These are phyloP conservation scores for Metschnikowia kofuensis DNA, from an alignment of 805 yeast genomes.

Conservation along the genomic window DNA sequence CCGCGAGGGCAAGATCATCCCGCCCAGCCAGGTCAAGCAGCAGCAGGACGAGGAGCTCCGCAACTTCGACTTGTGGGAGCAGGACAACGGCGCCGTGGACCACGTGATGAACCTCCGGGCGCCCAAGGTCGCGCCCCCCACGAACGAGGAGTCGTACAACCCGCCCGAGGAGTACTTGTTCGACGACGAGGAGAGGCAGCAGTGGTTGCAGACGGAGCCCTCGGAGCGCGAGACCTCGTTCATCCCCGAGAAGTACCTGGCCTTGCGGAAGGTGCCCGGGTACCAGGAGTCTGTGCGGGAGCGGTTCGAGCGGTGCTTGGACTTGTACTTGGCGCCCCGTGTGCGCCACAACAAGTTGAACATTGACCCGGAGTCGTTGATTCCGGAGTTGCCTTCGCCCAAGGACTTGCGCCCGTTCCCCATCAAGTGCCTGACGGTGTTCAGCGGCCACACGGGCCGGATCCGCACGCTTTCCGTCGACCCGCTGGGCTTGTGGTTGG, in stretches of 20 bases:
- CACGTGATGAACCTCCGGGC: conserved; percentile 92
- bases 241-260: conserved; percentile 74
- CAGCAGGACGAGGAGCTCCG: conserved; percentile 49
- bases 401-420: conserved; percentile 97
- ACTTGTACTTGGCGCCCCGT: conserved; percentile 93
- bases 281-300: conserved; percentile 83
- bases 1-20: conserved; percentile 90
- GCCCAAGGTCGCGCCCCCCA: conserved; percentile 94
- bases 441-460: conserved; percentile 78
- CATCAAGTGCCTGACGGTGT: conserved; percentile 78
- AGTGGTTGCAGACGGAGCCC: conserved; percentile 70
- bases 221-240: conserved; percentile 75
- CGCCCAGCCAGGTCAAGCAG: conserved; percentile 58
- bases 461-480: conserved; percentile 82
- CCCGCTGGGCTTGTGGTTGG: conserved; percentile 90
- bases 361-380: conserved; percentile 92
- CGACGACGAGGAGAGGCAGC: conserved; percentile 69
- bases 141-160: conserved; percentile 93
- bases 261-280: conserved; percentile 92
- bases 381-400: conserved; percentile 96
- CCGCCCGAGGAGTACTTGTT: conserved; percentile 95
- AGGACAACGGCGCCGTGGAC: conserved; percentile 49
- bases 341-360: conserved; percentile 86
- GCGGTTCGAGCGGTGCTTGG: conserved; percentile 90
- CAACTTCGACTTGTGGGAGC: conserved; percentile 83